phyloP scores from a whole-genome alignment of 148 eudicot genomes.

The Cornus kousa region DNA sequence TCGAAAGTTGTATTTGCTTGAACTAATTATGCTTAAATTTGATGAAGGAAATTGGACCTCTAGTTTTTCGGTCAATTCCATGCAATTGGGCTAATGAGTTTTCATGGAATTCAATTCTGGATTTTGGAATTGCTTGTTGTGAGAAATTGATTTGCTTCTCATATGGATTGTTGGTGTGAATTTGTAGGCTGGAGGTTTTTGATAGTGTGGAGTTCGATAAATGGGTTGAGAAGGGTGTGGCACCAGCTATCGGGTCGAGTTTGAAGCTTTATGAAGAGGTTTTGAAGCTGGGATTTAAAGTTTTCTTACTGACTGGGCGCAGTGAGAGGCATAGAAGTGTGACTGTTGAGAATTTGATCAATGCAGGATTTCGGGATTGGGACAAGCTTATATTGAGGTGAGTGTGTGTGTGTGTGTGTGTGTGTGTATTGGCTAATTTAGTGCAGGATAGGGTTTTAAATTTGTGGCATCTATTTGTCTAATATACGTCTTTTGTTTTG shows the following conservation, averaged over 20 bases:
- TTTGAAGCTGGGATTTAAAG: constrained; percentile 61
- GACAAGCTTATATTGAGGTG: constrained; percentile 83
- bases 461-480: not conserved
- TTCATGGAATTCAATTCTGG: not conserved
- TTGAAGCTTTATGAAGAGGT: constrained; percentile 80
- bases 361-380: constrained; percentile 73
- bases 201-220: constrained; percentile 60
- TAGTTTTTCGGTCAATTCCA: not conserved
- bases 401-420: too few relatives aligned
- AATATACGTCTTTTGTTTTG: not conserved
- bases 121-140: not conserved
- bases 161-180: constrained; percentile 22
- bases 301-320: constrained; percentile 78
- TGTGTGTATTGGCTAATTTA: not conserved
- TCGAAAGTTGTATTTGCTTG: not conserved
- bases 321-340: constrained; percentile 56
- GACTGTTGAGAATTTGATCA: constrained; percentile 65
- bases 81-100: not conserved
- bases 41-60: not conserved
- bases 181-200: constrained; percentile 72
- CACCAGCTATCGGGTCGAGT: constrained; percentile 58
- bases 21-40: not conserved
- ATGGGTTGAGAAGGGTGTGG: constrained; percentile 76
- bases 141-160: constrained; percentile 15
- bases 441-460: not conserved